Evolutionary conservation across 1,139 yeast genomes (phyloP), one percentile per base, ranked within the genome.

Genomic region (Yarrowia galli): DNA sequence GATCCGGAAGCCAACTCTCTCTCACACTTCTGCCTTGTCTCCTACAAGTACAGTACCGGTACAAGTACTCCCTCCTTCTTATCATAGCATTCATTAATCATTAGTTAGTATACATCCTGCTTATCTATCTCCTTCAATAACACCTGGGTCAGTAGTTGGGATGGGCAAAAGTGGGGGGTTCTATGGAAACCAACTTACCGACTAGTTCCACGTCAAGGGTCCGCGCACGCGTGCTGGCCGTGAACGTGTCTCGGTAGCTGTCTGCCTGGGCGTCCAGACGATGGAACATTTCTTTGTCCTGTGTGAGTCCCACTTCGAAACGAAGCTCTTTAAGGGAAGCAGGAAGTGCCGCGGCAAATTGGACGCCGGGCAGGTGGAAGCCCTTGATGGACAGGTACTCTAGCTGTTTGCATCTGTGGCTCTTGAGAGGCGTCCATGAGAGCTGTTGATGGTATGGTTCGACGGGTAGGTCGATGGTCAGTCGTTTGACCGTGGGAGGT

Each of bases 391-490:
- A 70, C 61, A 73, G 68, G n/a, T 60, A 46, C 45, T 65, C 56
- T 20, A 72, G 69, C 18, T 60, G 22, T 3, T 40, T 43, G 53
- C 73, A 72, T n/a, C 58, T 60, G 58, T 69, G 72, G 61, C 69
- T 60, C 15, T 69, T 54, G 12, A 70, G 67, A 0, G 74, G 74
- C 25, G 69, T 71, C 74, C 74, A 72, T 18, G 74, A 69, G 46
- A 69, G 68, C 43, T 71, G 71, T 18, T 67, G 66, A 16, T 67
- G 56, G 28, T 69, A 69, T 15, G 71, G 54, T n/a, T 69, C 48
- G 61, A 65, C 68, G 43, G 67, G 67, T 22, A 72, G 65, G 22
- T 72, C 73, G 16, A 72, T 64, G 20, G 67, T 68, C 38, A 73
- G 67, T 7, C 63, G 35, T 40, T 67, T 68, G 28, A 73, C 61